Percentiles rank a stretch among this genome's conserved stretches.
Conservation (phyloP, 129 eudicot species). For the Kitagawia praeruptora region DNA sequence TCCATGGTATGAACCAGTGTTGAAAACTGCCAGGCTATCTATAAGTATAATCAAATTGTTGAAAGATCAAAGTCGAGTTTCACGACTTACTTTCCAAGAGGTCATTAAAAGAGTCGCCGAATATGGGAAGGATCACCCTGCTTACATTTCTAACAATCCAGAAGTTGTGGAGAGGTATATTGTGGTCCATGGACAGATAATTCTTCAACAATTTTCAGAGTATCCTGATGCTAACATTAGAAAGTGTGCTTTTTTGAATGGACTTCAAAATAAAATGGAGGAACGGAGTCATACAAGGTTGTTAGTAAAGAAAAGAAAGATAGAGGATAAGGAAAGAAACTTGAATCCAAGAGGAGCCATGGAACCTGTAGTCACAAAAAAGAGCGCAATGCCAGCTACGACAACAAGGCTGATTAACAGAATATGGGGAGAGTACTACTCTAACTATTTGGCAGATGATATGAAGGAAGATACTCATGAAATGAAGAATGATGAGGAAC, state of each 20-base stretch:
- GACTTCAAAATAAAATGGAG: slow-evolving; percentile 71
- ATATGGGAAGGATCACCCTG: slow-evolving; percentile 61
- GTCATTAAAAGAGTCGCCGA: slow-evolving; percentile 69
- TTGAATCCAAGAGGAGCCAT: slow-evolving; percentile 44
- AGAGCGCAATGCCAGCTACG: slow-evolving; percentile 91
- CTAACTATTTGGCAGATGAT: slow-evolving; percentile 61
- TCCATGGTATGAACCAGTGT: slow-evolving; percentile 88
- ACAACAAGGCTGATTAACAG: slow-evolving; percentile 73
- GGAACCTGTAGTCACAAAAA: slow-evolving; percentile 65
- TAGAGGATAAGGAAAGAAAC: slow-evolving; percentile 20
- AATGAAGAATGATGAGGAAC: slow-evolving; percentile 48
- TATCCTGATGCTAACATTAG: slow-evolving; percentile 73
- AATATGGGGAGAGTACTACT: slow-evolving; percentile 91
- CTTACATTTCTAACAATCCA: slow-evolving; percentile 65
- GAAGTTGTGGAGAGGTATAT: slow-evolving; percentile 59
- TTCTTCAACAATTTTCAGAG: slow-evolving; percentile 79
- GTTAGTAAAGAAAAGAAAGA: slow-evolving; percentile 75
- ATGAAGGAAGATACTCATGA: slow-evolving; percentile 35
- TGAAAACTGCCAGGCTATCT: slow-evolving; percentile 82
- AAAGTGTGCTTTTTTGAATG: slow-evolving; percentile 62
- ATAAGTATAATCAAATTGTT: slow-evolving; percentile 67
- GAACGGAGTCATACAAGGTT: slow-evolving; percentile 85
- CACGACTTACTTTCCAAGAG: slow-evolving; percentile 67
- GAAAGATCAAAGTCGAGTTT: slow-evolving; percentile 83
- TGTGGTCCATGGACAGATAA: slow-evolving; percentile 92